Evolutionary conservation across 1,284 basidiomycete species (phyloP), one percentile per base, ranked within the genome.

Genomic region (Rhodotorula sp.): DNA sequence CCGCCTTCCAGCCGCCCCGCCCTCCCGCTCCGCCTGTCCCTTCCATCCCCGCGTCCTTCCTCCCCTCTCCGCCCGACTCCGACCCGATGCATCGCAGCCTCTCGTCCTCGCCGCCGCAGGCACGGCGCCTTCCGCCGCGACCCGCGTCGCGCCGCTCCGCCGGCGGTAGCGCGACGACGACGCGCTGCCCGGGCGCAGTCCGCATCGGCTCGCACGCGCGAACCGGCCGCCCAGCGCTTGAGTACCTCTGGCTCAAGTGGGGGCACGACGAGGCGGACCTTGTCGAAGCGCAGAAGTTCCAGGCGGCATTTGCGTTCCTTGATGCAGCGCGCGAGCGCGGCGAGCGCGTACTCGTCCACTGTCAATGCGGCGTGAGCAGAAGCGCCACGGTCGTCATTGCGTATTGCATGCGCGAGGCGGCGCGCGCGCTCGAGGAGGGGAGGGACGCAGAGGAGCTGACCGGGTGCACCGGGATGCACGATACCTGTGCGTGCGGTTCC

Each of bases 291-390:
- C 64, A 72, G 58, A 72, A 73, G 61, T 70, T 71, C 32, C 72
- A 76, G 58, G 37, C 51, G 21, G 77, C 77, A 32, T 79, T 95
- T 85, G 81, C 86, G 27, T 95, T 93, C 80, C 86, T 91, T 72
- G 94, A 95, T 81, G 85, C 86, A 51, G 89, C 91, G 59, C 82
- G 92, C 61, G 84, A 86, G 68, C 87, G 88, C 71, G 88, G 88
- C 62, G 89, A 64, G 39, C 90, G 91, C 73, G 88, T 94, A 62
- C 85, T 97, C 75, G 89, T 97, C 67, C 94, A 97, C 81, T 97
- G 94, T 82, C 95, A 98, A 84, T 97, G 94, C 82, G 95, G 95
- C 75, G 92, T 98, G 39, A 97, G 94, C 34, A 88, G 95, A 75
- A 95, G 92, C 34, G 95, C 94, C 27, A 97, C 95, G 1, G 84